Percentiles rank a stretch among this genome's conserved stretches.
Conservation (phyloP, 2,329 filamentous ascomycete species). For the Colletotrichum coccodes region DNA sequence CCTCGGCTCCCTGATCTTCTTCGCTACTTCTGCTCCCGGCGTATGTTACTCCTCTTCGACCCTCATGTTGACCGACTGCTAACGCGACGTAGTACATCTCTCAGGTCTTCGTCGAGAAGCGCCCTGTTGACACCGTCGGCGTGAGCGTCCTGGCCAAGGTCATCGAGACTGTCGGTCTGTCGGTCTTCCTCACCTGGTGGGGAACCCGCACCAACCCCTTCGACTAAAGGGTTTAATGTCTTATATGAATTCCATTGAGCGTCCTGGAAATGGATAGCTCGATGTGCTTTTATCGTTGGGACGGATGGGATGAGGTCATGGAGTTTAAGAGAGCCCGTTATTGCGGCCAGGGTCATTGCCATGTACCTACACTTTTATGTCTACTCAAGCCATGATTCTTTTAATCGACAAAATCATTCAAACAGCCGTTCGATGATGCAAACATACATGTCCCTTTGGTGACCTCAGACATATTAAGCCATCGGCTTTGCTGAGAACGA, state of each 20-base stretch:
- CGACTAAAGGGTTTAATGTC: slow-evolving; percentile 64
- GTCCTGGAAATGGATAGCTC: not conserved
- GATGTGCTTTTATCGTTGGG: slow-evolving; percentile 32
- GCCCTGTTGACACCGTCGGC: slow-evolving; percentile 88
- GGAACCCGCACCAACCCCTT: slow-evolving; percentile 95
- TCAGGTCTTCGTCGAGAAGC: slow-evolving; percentile 91
- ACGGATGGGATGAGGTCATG: slow-evolving; percentile 24
- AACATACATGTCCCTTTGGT: too few relatives aligned
- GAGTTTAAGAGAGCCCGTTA: slow-evolving; percentile 27
- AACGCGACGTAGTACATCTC: slow-evolving; percentile 74
- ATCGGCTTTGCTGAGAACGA: too few relatives aligned
- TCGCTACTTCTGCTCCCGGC: slow-evolving; percentile 86
- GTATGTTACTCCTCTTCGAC: slow-evolving; percentile 55
- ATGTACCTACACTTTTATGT: slow-evolving; percentile 26
- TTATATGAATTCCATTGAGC: slow-evolving; percentile 11
- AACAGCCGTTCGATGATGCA: fast-evolving
- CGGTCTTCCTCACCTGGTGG: slow-evolving; percentile 96
- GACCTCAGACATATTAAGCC: too few relatives aligned
- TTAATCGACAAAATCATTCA: slow-evolving; percentile 2
- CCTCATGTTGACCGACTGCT: not conserved
- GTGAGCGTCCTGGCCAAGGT: slow-evolving; percentile 86
- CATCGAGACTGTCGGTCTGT: slow-evolving; percentile 92
- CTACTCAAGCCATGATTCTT: slow-evolving; percentile 13
- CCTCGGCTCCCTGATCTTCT: slow-evolving; percentile 90
- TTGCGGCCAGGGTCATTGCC: slow-evolving; percentile 7